These are phyloP conservation scores for Iberis amara DNA, from an alignment of 441 rosid genomes.

Conservation along the genomic window DNA sequence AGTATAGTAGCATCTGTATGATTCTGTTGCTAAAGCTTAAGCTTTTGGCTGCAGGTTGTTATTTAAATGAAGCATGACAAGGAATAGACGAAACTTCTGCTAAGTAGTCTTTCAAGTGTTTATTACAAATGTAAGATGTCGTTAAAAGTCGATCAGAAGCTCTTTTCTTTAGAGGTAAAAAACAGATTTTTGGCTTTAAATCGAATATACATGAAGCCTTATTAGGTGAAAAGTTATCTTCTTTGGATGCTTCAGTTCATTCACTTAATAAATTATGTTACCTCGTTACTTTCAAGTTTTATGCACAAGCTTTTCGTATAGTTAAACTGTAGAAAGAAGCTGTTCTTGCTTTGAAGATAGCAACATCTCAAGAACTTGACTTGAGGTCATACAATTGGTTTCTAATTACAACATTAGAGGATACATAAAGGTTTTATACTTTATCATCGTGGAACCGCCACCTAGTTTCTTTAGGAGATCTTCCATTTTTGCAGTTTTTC, in stretches of 20 bases:
- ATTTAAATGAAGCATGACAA: constrained; percentile 1
- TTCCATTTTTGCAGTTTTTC: constrained; percentile 91
- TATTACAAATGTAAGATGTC: constrained; percentile 14
- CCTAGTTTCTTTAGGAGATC: constrained; percentile 98
- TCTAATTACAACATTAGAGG: constrained; percentile 16
- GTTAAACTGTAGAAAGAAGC: constrained; percentile 2
- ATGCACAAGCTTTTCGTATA: constrained; percentile 9
- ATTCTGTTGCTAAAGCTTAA: constrained; percentile 1
- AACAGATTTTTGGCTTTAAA: constrained; percentile 9
- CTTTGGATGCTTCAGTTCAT: constrained; percentile 12
- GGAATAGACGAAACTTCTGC: constrained; percentile 15
- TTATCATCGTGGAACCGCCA: constrained; percentile 99
- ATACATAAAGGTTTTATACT: constrained; percentile 38
- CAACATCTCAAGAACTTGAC: constrained; percentile 20
- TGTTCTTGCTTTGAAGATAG: constrained; percentile 27
- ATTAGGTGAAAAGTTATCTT: constrained; percentile 14
- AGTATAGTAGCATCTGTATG: no score
- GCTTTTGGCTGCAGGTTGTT: constrained; percentile 17
- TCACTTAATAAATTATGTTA: constrained; percentile 15
- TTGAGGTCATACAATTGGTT: constrained; percentile 19
- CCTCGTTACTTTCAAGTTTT: neutral
- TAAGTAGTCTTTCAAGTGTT: constrained; percentile 19
- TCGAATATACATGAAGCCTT: constrained; percentile 12
- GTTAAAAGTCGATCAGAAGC: constrained; percentile 2
- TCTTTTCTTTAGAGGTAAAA: constrained; percentile 11